phyloP scores from a whole-genome alignment of 169 alveolate genomes.

The Toxoplasma gondii region DNA sequence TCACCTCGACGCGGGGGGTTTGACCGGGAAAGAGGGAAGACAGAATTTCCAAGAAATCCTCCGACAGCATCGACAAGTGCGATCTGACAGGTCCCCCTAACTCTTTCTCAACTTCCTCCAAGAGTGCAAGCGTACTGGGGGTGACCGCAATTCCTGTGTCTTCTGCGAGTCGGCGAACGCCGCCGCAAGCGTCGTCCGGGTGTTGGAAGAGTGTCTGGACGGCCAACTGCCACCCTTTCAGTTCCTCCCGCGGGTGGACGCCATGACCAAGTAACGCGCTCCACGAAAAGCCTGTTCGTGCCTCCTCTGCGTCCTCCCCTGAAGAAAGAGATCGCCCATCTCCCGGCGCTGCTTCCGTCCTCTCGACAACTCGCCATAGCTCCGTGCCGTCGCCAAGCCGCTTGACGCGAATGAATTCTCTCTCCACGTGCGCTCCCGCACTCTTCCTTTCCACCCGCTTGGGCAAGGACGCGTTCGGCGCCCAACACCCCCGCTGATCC shows the following conservation, averaged over 20 bases:
- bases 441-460: not conserved
- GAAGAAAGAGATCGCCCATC: no score
- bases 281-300: not conserved
- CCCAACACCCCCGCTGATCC: not conserved
- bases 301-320: not conserved
- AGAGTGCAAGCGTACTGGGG: not conserved
- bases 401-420: not conserved
- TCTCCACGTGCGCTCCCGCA: not conserved
- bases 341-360: not conserved
- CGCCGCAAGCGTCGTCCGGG: not conserved
- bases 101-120: conserved; percentile 17
- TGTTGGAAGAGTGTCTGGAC: not conserved
- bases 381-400: not conserved
- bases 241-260: not conserved
- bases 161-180: not conserved
- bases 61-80: not conserved
- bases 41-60: not conserved
- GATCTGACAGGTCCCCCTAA: not conserved
- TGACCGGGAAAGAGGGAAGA: conserved; percentile 27
- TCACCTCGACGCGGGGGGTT: conserved; percentile 26
- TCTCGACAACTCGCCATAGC: not conserved
- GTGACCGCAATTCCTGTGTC: not conserved
- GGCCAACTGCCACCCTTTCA: not conserved
- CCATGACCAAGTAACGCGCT: not conserved
- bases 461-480: not conserved